Base-by-base conservation (phyloP, 1,139 yeast species). In the Diutina siamensis region DNA sequence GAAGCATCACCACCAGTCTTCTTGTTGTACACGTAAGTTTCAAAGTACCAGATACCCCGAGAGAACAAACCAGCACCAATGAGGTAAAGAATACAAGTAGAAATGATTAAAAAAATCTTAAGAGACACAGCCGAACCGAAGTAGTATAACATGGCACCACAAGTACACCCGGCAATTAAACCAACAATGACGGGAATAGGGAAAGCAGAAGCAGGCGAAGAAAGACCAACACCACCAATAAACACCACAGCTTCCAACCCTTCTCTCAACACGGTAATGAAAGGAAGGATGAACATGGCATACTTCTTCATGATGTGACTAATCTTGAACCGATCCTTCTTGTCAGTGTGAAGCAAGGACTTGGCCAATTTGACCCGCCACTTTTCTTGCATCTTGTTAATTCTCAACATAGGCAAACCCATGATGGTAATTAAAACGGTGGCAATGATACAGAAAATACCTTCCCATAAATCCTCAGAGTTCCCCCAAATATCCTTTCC, bases 381-480 rank as follows among this genome's bases (percentile, higher is more conserved):
- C 65, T 88, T 89, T 55, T 80, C 92, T 63, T 85, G 81, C 80
- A 89, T 75, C 67, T 88, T 89, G 63, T 89, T 87, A 59, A 89
- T 74, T 60, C 96, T 76, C 56, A 89, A 74, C 83, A 89, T 84
- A 57, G 95, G 94, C 55, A 89, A 67, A 46, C 97, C 97, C 97
- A 89, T 88, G 45, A 80, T 56, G 2, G 96, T 79, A 51, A 89
- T 89, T 60, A 89, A 76, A 22, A 84, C 69, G 0, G 94, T 76
- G 1, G 97, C 97, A 55, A 89, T 73, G 28, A 88, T 66, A 60
- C 88, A 82, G 58, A 89, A 79, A 33, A 83, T 73, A 59, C 95
- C 97, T 68, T 89, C 97, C 86, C 95, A 89, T 49, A 88, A 73
- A 60, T 89, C 96, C 61, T 89, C 97, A 45, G 95, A 79, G 40